A percentile compares a stretch with the other conserved stretches of the same genome.
phyloP scores from a whole-genome alignment of 1,284 basidiomycete genomes.

The Leccinum pallidistipes region DNA sequence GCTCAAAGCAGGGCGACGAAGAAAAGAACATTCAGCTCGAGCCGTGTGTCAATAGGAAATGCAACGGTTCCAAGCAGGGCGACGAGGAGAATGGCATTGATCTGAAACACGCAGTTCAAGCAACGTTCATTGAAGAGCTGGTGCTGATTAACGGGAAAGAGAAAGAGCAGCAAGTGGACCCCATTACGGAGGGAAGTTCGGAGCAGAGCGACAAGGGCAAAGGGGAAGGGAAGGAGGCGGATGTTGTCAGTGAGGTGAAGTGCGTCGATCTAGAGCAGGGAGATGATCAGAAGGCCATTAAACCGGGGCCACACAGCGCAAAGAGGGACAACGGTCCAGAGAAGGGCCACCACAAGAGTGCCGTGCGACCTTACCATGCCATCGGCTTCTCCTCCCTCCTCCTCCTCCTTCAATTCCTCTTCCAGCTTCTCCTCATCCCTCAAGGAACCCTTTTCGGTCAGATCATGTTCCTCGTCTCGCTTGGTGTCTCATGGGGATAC shows the following conservation, averaged over 20 bases:
- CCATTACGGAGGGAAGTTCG: not conserved
- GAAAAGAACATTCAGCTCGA: not conserved
- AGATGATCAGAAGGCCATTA: not conserved
- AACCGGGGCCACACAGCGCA: not conserved
- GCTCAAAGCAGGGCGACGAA: not conserved
- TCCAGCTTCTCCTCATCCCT: slow-evolving; percentile 31
- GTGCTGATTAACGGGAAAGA: not conserved
- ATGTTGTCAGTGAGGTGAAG: too few species aligned
- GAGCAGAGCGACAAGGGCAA: too few species aligned
- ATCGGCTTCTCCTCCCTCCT: slow-evolving; percentile 29
- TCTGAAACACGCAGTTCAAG: not conserved
- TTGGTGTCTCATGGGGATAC: slow-evolving; percentile 28
- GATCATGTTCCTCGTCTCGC: slow-evolving; percentile 29
- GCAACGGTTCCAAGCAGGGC: not conserved
- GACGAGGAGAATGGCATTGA: not conserved
- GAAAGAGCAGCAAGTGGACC: not conserved
- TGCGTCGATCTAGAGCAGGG: not conserved
- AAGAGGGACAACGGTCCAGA: not conserved
- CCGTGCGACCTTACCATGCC: slow-evolving; percentile 6
- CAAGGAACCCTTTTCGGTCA: slow-evolving; percentile 31
- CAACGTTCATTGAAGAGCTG: not conserved
- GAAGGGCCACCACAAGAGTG: not conserved
- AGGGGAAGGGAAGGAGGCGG: too few species aligned
- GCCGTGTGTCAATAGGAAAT: not conserved
- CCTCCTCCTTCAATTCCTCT: slow-evolving; percentile 26